Evolutionary conservation across 1,284 basidiomycete genomes (phyloP), one percentile per base, ranked within the genome.

Genomic region (Heterobasidion parviporum): DNA sequence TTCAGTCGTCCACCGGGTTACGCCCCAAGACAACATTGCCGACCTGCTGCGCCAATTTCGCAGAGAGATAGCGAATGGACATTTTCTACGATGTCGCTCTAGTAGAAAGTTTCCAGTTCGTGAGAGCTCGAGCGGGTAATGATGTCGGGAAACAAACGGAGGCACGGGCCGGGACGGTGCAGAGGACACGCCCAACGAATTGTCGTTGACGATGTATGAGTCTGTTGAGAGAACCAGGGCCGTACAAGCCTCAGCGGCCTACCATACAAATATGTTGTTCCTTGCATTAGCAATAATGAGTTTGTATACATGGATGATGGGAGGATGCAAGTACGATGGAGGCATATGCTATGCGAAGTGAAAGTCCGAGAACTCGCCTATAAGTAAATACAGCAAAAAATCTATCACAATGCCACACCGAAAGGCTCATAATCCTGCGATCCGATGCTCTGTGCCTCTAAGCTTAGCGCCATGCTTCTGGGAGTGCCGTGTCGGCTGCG

Each of bases 11-110:
- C 8, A 51, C 20, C 7, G 38, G 38, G 8, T 50, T 58, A 48
- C 55, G 56, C 38, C 20, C 38, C 43, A 46, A 15, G 20, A 50
- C 18, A 33, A 33, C 35, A 20, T 38, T 46, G 34, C 62, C 57
- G 60, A 87, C 91, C 74, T 92, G 89, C 70, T 93, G 90, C 15
- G 92, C 90, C 57, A 92, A 71, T 65, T 77, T 85, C 50, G 91
- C 85, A 26, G 87, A 83, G 47, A 94, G 78, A 68, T 90, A 91
- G 53, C 88, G 77, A 61, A 92, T 64, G 9, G 83, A 68, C 89
- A 92, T 91, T 9, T 48, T 48, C 14, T 26, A 4, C 5, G 26
- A 26, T 1, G 26, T 0, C 26, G 26, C 26, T 26, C 26, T 5
- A 26, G 26, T 26, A 26, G 5, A 5, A 26, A 4, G 26, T 5